Evolutionary conservation across 2,329 filamentous ascomycete species (phyloP).

Genomic region (Clonostachys byssicola): DNA sequence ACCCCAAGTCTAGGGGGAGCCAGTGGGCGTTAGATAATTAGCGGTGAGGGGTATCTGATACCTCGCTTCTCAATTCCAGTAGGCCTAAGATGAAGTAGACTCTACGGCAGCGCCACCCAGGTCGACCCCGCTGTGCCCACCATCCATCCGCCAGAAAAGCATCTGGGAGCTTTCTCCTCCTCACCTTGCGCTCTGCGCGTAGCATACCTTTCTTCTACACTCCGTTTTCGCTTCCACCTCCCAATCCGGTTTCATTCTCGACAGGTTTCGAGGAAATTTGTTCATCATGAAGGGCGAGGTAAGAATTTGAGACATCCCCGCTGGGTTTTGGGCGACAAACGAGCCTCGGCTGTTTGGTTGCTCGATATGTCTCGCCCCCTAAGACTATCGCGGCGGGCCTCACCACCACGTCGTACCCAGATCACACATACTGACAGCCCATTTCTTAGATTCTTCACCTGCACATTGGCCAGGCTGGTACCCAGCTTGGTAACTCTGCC

Average conservation of each 20-base stretch:
- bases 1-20: too few relatives aligned
- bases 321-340: background rate
- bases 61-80: constrained; percentile 1
- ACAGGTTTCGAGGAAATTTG: constrained; percentile 2
- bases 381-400: constrained; percentile 3
- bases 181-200: constrained; percentile 25
- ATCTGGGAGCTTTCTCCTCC: constrained; percentile 4
- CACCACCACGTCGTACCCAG: background rate
- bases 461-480: constrained; percentile 65
- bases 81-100: constrained; percentile 2
- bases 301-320: constrained; percentile 17
- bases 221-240: constrained; percentile 1
- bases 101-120: constrained; percentile 6
- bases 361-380: background rate
- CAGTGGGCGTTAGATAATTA: constrained; percentile 2
- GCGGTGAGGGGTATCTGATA: constrained; percentile 14
- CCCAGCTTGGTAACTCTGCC: constrained; percentile 70
- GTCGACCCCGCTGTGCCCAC: constrained; percentile 18
- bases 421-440: background rate
- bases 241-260: constrained; percentile 7
- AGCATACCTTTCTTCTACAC: constrained; percentile 7
- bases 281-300: constrained; percentile 55
- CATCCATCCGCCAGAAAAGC: constrained; percentile 14
- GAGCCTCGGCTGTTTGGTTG: background rate
- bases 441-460: constrained; percentile 53